phyloP scores from a whole-genome alignment of 495 filamentous ascomycete species.

The Baudoinia panamericana region DNA sequence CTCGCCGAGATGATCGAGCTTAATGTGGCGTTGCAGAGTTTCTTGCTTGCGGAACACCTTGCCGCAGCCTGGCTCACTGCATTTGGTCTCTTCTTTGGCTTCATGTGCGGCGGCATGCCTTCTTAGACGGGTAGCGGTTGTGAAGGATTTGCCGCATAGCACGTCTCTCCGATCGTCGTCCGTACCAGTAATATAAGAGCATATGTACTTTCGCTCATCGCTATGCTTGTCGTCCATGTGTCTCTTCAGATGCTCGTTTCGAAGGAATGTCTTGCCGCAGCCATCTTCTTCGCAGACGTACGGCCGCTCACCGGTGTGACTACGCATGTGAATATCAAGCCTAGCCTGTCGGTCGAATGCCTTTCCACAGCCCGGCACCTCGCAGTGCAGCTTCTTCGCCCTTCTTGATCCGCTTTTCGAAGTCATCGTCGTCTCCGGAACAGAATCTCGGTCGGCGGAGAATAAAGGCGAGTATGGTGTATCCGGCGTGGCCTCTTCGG shows the following conservation, averaged over 20 bases:
- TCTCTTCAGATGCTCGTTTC: conserved; percentile 66
- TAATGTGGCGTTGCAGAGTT: conserved; percentile 73
- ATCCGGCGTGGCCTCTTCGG: background rate
- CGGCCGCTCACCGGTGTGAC: conserved; percentile 66
- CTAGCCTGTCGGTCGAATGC: conserved; percentile 80
- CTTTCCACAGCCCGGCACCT: conserved; percentile 55
- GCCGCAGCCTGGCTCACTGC: conserved; percentile 60
- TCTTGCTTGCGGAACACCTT: conserved; percentile 77
- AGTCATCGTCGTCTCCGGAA: conserved; percentile 11
- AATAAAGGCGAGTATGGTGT: background rate
- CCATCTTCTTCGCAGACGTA: conserved; percentile 51
- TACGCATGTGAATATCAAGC: conserved; percentile 61
- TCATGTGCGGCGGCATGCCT: conserved; percentile 32
- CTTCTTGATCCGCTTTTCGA: conserved; percentile 4
- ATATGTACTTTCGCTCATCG: conserved; percentile 54
- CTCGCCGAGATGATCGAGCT: conserved; percentile 52
- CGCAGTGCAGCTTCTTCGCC: conserved; percentile 56
- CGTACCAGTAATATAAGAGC: conserved; percentile 24
- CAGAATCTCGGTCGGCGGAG: conserved; percentile 5
- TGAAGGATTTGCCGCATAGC: conserved; percentile 68
- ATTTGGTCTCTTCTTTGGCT: conserved; percentile 31
- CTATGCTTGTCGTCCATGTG: conserved; percentile 76
- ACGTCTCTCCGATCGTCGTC: conserved; percentile 31
- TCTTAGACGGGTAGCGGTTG: conserved; percentile 57
- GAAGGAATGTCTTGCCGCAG: conserved; percentile 72